These are phyloP conservation scores for Backusella westeae DNA, from an alignment of 192 early-diverging fungal genomes.

Conservation along the genomic window DNA sequence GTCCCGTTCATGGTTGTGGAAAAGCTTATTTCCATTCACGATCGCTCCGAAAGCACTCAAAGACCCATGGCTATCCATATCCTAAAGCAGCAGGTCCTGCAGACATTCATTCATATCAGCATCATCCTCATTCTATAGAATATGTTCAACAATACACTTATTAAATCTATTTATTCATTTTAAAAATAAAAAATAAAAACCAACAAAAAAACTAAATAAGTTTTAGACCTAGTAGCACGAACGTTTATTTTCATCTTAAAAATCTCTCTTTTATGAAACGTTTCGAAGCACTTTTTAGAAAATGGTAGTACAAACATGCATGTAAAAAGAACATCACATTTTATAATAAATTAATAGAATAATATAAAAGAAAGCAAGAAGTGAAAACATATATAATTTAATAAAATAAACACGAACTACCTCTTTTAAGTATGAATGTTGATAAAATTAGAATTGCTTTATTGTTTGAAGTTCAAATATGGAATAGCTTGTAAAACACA, in stretches of 20 bases:
- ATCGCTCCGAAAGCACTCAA: slow-evolving; percentile 57
- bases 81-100: slow-evolving; percentile 11
- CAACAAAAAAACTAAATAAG: neutral
- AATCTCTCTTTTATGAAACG: too few species aligned
- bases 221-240: too few species aligned
- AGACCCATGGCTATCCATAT: slow-evolving; percentile 33
- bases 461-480: neutral
- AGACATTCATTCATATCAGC: neutral
- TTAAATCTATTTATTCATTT: neutral
- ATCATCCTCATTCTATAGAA: slow-evolving; percentile 5
- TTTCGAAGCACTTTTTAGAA: too few species aligned
- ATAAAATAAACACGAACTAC: too few species aligned
- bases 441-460: neutral
- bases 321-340: too few species aligned
- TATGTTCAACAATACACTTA: neutral
- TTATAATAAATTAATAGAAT: too few species aligned
- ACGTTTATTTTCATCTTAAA: too few species aligned
- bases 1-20: slow-evolving; percentile 42
- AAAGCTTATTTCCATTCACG: slow-evolving; percentile 62
- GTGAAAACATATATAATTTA: too few species aligned
- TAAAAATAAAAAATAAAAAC: neutral
- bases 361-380: too few species aligned
- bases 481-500: neutral
- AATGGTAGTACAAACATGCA: too few species aligned
- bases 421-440: neutral